Base-by-base conservation (phyloP, 1,284 basidiomycete species). In the Gastroboletus turbinatus region DNA sequence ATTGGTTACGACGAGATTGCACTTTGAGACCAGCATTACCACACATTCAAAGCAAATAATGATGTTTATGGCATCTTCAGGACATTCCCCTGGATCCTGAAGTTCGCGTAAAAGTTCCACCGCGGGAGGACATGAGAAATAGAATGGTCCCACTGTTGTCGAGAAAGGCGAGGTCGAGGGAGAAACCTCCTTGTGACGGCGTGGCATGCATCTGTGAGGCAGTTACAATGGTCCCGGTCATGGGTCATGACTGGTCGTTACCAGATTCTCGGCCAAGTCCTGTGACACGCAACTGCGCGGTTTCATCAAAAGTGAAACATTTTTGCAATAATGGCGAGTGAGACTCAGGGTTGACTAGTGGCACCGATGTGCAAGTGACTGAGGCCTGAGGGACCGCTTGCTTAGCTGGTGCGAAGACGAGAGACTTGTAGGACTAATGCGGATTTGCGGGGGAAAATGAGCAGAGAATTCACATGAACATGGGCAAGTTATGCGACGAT, bases 391-490 rank as follows among this genome's bases (percentile, higher is more conserved):
- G n/a, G n/a, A n/a, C n/a, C n/a, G n/a, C n/a, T n/a, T 30, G 29
- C 11, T 30, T 21, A 23, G 30, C 36, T 39, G 32, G 45, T 55
- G 53, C 21, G 53, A 57, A 25, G 32, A 23, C 27, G 21, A 53
- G n/a, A 50, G 32, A 35, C 7, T 23, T 13, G 29, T 32, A 21
- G 43, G 32, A 30, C 25, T 32, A 47, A 52, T 43, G 60, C 32
- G 57, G 48, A 25, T 32, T 49, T 33, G 43, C 14, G 47, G 47
- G 21, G 33, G 27, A 35, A 54, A 55, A 47, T 30, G 43, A 48
- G 2, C 42, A 23, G 29, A 36, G 16, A 13, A 46, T 63, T 68
- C 67, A 59, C 67, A 64, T 57, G 57, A 53, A 49, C 64, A 53
- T 66, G 61, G 43, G 54, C 2, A 61, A 46, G 23, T 50, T 35